Evolutionary conservation across 805 yeast species (phyloP).

Genomic region (Lipomyces yamanashiensis): DNA sequence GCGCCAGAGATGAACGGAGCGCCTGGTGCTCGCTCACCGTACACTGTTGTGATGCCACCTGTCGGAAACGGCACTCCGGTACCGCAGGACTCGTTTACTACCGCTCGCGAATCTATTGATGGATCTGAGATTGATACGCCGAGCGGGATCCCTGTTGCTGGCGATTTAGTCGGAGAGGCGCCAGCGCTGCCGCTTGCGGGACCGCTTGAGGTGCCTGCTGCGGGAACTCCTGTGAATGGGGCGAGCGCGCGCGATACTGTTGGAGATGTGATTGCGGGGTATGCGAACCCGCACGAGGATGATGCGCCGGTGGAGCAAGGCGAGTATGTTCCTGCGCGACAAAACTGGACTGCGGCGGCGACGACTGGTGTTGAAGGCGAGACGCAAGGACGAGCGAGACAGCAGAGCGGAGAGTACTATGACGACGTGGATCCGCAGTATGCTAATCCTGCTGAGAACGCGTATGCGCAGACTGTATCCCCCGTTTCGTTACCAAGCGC

Average conservation of each 20-base stretch:
- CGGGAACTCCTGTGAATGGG: conserved; percentile 26
- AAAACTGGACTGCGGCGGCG: conserved; percentile 14
- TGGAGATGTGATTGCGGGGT: conserved; percentile 5
- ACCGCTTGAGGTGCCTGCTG: conserved; percentile 15
- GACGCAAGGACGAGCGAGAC: neutral
- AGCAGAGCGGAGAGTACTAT: conserved; percentile 22
- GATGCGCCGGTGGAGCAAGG: neutral
- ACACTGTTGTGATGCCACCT: conserved; percentile 20
- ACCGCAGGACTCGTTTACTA: conserved; percentile 11
- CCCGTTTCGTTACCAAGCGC: conserved; percentile 11
- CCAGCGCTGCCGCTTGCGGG: conserved; percentile 6
- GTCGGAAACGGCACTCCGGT: neutral
- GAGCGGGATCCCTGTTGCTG: conserved; percentile 12
- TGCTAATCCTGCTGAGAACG: conserved; percentile 18
- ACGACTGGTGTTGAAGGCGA: conserved; percentile 1
- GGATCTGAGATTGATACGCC: conserved; percentile 4
- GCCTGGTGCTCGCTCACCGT: conserved; percentile 8
- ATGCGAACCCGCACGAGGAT: neutral
- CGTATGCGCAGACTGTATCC: conserved; percentile 15
- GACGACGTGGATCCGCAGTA: conserved; percentile 35
- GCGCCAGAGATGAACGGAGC: neutral
- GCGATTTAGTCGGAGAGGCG: neutral
- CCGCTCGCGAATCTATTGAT: conserved; percentile 12
- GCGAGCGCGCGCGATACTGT: neutral
- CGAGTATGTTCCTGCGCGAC: conserved; percentile 28